A percentile compares a stretch with the other conserved stretches of the same genome.
Conservation (phyloP, 2,329 filamentous ascomycete genomes). For the Aureobasidium vineae region DNA sequence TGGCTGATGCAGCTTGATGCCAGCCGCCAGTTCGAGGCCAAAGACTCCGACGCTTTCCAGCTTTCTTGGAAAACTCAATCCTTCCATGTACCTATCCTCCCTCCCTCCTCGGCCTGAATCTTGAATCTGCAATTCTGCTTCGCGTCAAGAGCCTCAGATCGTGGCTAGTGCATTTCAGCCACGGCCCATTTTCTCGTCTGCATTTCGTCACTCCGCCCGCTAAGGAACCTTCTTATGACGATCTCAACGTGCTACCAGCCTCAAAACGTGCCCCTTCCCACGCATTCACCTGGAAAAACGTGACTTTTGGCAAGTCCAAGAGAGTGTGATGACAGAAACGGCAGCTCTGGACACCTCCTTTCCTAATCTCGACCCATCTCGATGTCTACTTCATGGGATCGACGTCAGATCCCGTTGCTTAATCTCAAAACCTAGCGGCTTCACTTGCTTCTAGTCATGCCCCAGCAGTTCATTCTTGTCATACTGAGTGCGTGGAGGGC, state of each 20-base stretch:
- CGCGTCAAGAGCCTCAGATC: background rate
- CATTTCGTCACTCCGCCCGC: conserved; percentile 22
- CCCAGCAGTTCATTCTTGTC: conserved; percentile 3
- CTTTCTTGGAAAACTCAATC: conserved; percentile 14
- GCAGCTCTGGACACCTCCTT: background rate
- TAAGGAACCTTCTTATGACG: conserved; percentile 16
- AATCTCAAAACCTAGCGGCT: conserved; percentile 1
- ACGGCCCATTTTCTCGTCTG: background rate
- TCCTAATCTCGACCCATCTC: background rate
- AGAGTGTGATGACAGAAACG: conserved; percentile 20
- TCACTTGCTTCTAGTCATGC: background rate
- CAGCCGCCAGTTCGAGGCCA: background rate
- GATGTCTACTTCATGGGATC: background rate
- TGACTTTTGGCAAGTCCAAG: conserved; percentile 1
- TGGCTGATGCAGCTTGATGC: conserved; percentile 8
- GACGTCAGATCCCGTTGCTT: conserved; percentile 23
- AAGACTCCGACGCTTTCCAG: background rate
- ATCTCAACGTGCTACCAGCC: conserved; percentile 13
- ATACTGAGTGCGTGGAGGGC: background rate
- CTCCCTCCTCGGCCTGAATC: background rate
- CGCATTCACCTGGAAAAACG: too few relatives aligned
- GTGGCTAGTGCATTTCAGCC: conserved; percentile 13
- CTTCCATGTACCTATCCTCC: background rate
- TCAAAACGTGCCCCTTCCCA: conserved; percentile 3
- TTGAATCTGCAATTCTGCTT: background rate